Base-by-base conservation (phyloP, 169 alveolate species). In the Eimeria maxima region DNA sequence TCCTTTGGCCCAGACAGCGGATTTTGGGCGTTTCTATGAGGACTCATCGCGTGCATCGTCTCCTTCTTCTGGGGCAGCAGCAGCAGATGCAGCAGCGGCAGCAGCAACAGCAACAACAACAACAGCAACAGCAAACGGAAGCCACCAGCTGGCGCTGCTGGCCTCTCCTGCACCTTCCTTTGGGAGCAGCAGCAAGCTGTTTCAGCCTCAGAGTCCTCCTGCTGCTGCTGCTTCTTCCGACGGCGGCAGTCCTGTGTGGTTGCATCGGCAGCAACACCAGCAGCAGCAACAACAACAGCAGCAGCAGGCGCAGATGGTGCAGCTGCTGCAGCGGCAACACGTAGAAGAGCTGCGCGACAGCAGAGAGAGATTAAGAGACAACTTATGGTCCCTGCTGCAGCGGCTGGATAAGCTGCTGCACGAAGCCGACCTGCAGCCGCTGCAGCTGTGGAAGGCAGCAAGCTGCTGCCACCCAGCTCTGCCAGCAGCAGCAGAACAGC, bases 311-410 rank as follows among this genome's bases (percentile, higher is more conserved):
- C 91, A 81, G 73, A 29, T 81, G 57, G 69, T 81, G 91, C 91
- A 81, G 91, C 91, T 50, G 73, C 74, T 81, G 91, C 69, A 50
- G 91, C 91, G 53, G 91, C 91, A 81, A 67, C 91, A 81, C 74
- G 91, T 47, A n/a, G 91, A 73, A 18, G 91, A 81, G 91, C 33
- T 81, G 13, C 69, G 91, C 50, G 27, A 74, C 91, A 81, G 91
- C 91, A 45, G 91, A 45, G 91, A 81, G 73, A 47, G 91, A 47
- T 74, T 81, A n/a, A 60, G 91, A 81, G 91, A 81, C 53, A 81
- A 44, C 55, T 67, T 81, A 0, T 81, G 91, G 91, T 24, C 74
- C 27, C 27, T 67, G 47, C 73, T 81, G 91, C 91, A 81, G 74
- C 74, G 53, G 33, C 91, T 81, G 5, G 91, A 81, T 27, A 38